Evolutionary conservation across 148 eudicot species (phyloP), one percentile per base, ranked within the genome.

Genomic region (Beta vulgaris): DNA sequence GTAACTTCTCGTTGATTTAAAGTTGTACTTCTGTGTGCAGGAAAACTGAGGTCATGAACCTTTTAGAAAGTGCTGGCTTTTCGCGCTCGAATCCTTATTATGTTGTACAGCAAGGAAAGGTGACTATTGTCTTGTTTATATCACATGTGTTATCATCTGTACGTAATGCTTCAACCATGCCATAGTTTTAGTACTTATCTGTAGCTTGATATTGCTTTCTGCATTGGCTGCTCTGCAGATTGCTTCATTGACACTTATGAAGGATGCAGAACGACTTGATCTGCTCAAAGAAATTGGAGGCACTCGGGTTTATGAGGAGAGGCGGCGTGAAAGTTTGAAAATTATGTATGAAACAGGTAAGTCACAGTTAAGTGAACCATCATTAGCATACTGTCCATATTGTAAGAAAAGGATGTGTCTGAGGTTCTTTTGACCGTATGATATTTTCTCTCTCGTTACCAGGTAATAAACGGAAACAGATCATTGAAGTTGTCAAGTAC

Each of bases 41-140:
- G 85, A 96, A 96, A 81, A 92, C 92, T 23, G 99, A 96, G 88
- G 99, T 96, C 73, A 90, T 87, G 94, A 96, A 92, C 83, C 87
- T 96, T 75, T 89, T 92, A 32, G 99, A 96, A 84, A 92, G 98
- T 87, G 99, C 98, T 73, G 99, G 99, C 3, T 96, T 96, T 77
- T 96, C 99, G 80, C 98, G 99, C 69, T 96, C 99, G 73, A 96
- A 96, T 75, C 98, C 99, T 69, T 96, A 96, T 81, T 92, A 96
- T 85, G 99, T 96, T 76, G 98, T 96, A 80, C 98, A 96, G 84
- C 99, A 96, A 82, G 99, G 99, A 76, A 92, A 96, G 81, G 98
- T 94, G 81, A 63, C 78, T 58, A 18, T 28, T 9, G 14, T 26
- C 65, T 69, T 42, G 7, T 71, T 35, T 10, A 10, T 57, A 25